These are phyloP conservation scores for Citrus mangshanensis DNA, from an alignment of 345 rosid species.

Conservation along the genomic window DNA sequence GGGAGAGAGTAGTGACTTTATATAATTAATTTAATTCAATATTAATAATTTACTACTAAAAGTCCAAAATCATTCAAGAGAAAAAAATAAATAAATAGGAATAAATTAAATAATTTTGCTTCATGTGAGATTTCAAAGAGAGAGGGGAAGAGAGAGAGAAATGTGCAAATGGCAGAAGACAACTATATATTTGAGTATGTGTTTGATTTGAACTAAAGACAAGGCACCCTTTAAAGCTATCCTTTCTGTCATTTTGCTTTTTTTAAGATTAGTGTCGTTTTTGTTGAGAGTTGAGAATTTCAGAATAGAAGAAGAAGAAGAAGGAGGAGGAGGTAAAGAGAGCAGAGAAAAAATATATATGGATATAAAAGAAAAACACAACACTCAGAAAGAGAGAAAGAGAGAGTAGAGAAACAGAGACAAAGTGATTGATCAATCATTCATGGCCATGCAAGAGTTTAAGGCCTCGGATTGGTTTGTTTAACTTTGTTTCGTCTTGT, in stretches of 20 bases:
- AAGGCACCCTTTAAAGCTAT: conserved; percentile 45
- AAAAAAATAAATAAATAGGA: background rate
- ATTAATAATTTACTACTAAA: no score
- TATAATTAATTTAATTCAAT: background rate
- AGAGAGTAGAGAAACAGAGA: conserved; percentile 2
- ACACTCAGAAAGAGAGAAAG: background rate
- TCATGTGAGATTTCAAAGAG: background rate
- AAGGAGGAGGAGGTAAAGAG: conserved; percentile 16
- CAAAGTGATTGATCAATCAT: conserved; percentile 1
- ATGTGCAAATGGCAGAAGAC: background rate
- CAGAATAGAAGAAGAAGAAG: conserved; percentile 16
- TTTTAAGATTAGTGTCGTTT: conserved; percentile 27
- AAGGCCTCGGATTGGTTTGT: conserved; percentile 28
- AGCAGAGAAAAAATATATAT: background rate
- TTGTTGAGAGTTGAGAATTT: conserved; percentile 21
- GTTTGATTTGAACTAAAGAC: conserved; percentile 42
- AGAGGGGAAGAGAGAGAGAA: background rate
- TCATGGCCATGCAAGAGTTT: conserved; percentile 26
- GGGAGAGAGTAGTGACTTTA: background rate
- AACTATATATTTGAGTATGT: conserved; percentile 3
- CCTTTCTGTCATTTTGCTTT: conserved; percentile 39
- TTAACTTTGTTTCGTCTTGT: conserved; percentile 18
- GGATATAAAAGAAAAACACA: background rate
- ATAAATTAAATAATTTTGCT: background rate
- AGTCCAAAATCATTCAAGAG: background rate